A percentile compares a stretch with the other conserved stretches of the same genome.
These are phyloP conservation scores for Diplosphaera chodatii DNA, from an alignment of 139 green algal genomes.

Conservation along the genomic window DNA sequence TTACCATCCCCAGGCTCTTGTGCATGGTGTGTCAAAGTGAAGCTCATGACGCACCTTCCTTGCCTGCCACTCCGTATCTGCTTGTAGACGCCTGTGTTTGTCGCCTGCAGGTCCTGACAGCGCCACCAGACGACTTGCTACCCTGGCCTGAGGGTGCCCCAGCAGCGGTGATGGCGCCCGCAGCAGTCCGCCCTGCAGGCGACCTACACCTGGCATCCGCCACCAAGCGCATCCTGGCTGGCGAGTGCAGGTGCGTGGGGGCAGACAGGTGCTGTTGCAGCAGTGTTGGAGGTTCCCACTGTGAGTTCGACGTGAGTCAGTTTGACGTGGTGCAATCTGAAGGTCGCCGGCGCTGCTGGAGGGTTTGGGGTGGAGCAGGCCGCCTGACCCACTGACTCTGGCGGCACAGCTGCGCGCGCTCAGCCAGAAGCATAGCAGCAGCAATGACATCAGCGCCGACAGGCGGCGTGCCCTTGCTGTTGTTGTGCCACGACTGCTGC, in stretches of 20 bases:
- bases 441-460: background rate
- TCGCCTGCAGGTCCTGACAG: background rate
- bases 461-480: conserved; percentile 40
- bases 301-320: no score
- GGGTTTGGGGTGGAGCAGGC: conserved; percentile 41
- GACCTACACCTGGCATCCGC: conserved; percentile 49
- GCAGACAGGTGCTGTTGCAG: no score
- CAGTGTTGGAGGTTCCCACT: no score
- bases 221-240: conserved; percentile 33
- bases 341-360: conserved; percentile 36
- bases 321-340: background rate
- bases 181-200: conserved; percentile 21
- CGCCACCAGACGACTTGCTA: background rate
- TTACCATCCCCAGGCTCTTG: no score
- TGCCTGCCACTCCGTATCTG: no score
- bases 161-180: background rate
- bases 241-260: no score
- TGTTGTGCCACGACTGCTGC: conserved; percentile 45
- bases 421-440: conserved; percentile 29
- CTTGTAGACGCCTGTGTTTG: no score
- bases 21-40: no score
- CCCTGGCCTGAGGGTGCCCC: background rate
- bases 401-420: conserved; percentile 49
- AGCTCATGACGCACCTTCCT: no score
- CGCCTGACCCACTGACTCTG: conserved; percentile 27